Conservation (phyloP, 768 basidiomycete species). For the Artomyces pyxidatus region DNA sequence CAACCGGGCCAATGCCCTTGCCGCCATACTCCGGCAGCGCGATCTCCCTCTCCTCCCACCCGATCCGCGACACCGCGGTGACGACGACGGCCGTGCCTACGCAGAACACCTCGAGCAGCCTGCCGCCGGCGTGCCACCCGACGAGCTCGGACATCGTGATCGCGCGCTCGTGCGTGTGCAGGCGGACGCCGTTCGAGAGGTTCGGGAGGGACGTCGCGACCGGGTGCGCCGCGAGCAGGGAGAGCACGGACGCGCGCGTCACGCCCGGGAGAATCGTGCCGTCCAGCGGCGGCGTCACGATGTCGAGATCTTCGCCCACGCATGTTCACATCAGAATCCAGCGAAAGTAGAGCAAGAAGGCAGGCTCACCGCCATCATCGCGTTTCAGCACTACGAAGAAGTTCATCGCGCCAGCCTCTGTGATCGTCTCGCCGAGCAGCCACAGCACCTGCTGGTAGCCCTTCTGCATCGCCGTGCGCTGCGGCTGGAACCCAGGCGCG, state of each 20-base stretch:
- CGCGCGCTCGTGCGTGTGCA: constrained; percentile 34
- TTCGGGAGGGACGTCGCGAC: constrained; percentile 30
- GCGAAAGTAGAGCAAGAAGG: background rate
- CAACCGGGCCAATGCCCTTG: constrained; percentile 42
- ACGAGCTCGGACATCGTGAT: constrained; percentile 38
- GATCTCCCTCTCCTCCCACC: constrained; percentile 33
- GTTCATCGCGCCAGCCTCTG: constrained; percentile 42
- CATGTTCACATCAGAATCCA: constrained; percentile 13
- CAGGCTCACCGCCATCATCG: constrained; percentile 29
- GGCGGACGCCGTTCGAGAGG: constrained; percentile 34
- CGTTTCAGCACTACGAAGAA: constrained; percentile 37
- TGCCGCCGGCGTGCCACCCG: constrained; percentile 42
- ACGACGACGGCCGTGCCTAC: constrained; percentile 81
- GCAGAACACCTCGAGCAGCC: constrained; percentile 75
- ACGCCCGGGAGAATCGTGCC: constrained; percentile 92
- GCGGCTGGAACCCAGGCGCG: constrained; percentile 29
- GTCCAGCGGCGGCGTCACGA: constrained; percentile 83
- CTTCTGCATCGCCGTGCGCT: constrained; percentile 34
- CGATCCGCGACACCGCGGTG: constrained; percentile 63
- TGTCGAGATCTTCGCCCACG: constrained; percentile 48
- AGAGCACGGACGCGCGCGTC: constrained; percentile 78
- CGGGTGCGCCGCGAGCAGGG: constrained; percentile 58
- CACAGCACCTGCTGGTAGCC: constrained; percentile 46
- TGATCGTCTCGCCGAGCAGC: constrained; percentile 32
- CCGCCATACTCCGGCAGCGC: constrained; percentile 46